A percentile compares a stretch with the other conserved stretches of the same genome.
Evolutionary conservation across 371 early-diverging fungal genomes (phyloP).

Genomic region (Sporodiniella umbellata): DNA sequence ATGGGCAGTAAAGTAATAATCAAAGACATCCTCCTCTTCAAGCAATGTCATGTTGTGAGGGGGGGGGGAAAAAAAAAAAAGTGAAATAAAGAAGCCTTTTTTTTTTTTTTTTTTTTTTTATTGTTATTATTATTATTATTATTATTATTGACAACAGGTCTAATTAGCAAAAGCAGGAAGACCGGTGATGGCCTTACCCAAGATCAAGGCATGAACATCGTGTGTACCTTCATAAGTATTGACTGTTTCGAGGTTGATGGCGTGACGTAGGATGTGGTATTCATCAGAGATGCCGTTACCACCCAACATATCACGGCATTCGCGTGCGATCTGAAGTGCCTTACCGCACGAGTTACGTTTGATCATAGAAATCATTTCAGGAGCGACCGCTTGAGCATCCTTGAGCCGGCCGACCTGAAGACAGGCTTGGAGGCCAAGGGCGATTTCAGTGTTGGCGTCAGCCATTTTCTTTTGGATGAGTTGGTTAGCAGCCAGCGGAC

Average conservation of each 20-base stretch:
- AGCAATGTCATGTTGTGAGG: slow-evolving; percentile 47
- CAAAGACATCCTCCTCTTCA: too few relatives aligned
- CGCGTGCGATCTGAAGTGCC: slow-evolving; percentile 90
- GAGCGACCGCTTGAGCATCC: slow-evolving; percentile 82
- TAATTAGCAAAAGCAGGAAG: slow-evolving; percentile 69
- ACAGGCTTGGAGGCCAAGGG: slow-evolving; percentile 87
- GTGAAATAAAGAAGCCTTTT: background rate
- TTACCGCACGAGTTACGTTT: slow-evolving; percentile 97
- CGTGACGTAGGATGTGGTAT: slow-evolving; percentile 95
- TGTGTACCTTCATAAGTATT: slow-evolving; percentile 98
- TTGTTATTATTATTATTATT: too few relatives aligned
- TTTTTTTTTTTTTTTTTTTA: too few relatives aligned
- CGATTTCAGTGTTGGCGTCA: slow-evolving; percentile 92
- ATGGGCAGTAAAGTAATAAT: too few relatives aligned
- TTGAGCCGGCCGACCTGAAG: slow-evolving; percentile 93
- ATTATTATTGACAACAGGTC: background rate
- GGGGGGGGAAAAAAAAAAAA: background rate
- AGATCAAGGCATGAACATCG: slow-evolving; percentile 93
- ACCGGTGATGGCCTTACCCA: slow-evolving; percentile 96
- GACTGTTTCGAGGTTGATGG: slow-evolving; percentile 94
- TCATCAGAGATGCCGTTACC: slow-evolving; percentile 97
- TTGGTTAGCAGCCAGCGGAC: slow-evolving; percentile 94
- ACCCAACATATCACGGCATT: slow-evolving; percentile 84
- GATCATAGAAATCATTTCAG: slow-evolving; percentile 96
- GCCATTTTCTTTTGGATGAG: slow-evolving; percentile 97